phyloP scores from a whole-genome alignment of 2,329 filamentous ascomycete species.

The Diaporthe citrichinensis region DNA sequence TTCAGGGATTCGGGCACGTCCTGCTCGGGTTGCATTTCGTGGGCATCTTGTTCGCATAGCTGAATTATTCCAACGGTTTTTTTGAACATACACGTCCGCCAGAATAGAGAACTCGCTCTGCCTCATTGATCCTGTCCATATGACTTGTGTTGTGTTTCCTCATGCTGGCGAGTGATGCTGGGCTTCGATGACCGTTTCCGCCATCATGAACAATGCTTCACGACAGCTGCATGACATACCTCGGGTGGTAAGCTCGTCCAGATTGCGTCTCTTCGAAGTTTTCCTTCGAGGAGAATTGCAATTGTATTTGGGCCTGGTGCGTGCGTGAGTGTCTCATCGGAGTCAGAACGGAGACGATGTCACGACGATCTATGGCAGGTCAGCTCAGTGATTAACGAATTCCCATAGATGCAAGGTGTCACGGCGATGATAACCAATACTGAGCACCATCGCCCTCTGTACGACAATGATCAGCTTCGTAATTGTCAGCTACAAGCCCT shows the following conservation, averaged over 20 bases:
- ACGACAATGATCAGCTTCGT: not conserved
- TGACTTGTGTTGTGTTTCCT: not conserved
- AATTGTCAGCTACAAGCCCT: conserved; percentile 7
- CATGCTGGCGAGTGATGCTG: not conserved
- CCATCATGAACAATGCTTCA: not conserved
- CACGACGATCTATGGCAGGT: not conserved
- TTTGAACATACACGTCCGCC: not conserved
- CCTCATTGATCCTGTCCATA: not conserved
- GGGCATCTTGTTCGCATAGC: conserved; percentile 28
- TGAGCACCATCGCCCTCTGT: not conserved
- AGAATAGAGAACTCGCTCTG: conserved; percentile 5
- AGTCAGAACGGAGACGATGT: not conserved
- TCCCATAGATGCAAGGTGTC: not conserved
- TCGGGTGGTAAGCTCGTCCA: not conserved
- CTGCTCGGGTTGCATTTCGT: conserved; percentile 23
- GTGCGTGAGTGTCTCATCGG: not conserved
- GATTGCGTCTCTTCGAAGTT: not conserved
- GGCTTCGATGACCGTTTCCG: not conserved
- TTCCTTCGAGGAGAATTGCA: not conserved
- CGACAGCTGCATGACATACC: not conserved
- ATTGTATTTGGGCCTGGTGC: not conserved
- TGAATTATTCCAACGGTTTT: conserved; percentile 21
- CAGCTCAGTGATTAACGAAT: not conserved
- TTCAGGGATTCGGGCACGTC: conserved; percentile 26
- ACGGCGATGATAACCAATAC: not conserved